Conservation (phyloP, 1,139 yeast species). For the Yamadazyma spencermartinsiae region DNA sequence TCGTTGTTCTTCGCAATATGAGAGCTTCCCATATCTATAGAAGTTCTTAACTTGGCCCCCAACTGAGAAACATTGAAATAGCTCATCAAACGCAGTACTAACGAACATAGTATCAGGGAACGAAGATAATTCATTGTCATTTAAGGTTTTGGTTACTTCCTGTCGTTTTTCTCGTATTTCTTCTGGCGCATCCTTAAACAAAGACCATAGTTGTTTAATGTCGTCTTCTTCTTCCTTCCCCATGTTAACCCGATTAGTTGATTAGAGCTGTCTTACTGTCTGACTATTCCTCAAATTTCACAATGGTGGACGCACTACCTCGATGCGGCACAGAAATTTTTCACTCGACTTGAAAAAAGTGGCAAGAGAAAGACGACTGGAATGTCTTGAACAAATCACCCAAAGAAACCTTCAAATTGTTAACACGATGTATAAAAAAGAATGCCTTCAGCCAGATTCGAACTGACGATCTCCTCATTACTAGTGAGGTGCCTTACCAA, state of each 20-base stretch:
- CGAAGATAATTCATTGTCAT: slow-evolving; percentile 28
- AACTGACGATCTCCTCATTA: slow-evolving; percentile 89
- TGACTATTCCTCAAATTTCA: too few species aligned
- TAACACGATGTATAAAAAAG: too few species aligned
- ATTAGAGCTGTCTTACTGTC: too few species aligned
- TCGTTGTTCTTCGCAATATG: slow-evolving; percentile 67
- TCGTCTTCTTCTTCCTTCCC: slow-evolving; percentile 27
- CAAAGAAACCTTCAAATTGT: too few species aligned
- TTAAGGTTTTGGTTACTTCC: slow-evolving; percentile 27
- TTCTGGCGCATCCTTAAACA: slow-evolving; percentile 36
- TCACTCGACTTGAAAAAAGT: too few species aligned
- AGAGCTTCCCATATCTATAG: slow-evolving; percentile 78
- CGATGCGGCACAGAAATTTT: too few species aligned
- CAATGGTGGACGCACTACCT: too few species aligned
- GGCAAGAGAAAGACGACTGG: too few species aligned
- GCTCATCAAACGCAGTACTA: slow-evolving; percentile 81
- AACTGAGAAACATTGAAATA: slow-evolving; percentile 79
- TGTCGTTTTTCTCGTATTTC: slow-evolving; percentile 35
- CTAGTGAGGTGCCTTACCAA: slow-evolving; percentile 93
- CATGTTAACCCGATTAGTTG: too few species aligned
- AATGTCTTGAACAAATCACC: too few species aligned
- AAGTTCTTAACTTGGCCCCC: slow-evolving; percentile 87
- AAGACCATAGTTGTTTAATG: slow-evolving; percentile 33
- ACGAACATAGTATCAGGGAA: slow-evolving; percentile 41
- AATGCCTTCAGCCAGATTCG: slow-evolving; percentile 79